Evolutionary conservation across 176 grass and related monocot genomes (phyloP).

Genomic region (Raddia distichophylla): DNA sequence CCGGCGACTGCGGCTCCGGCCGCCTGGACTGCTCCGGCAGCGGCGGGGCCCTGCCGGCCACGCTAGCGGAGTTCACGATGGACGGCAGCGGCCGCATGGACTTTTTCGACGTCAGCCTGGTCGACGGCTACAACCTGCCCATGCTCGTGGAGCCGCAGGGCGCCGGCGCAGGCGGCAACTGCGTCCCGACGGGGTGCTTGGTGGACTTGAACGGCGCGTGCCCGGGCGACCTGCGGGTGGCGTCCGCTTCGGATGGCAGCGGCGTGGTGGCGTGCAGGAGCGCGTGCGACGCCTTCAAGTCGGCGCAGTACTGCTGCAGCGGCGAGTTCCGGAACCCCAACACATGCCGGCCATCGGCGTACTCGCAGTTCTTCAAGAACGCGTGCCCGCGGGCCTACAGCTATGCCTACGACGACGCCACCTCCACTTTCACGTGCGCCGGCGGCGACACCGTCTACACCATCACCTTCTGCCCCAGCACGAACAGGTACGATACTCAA

Average conservation of each 20-base stretch:
- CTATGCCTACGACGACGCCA: conserved; percentile 88
- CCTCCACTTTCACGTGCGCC: conserved; percentile 82
- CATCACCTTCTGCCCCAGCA: conserved; percentile 79
- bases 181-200: conserved; percentile 41
- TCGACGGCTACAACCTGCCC: conserved; percentile 72
- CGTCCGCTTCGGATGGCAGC: not conserved
- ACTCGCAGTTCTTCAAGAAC: conserved; percentile 88
- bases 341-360: conserved; percentile 64
- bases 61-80: not conserved
- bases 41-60: not conserved
- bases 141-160: conserved; percentile 53
- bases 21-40: conserved; percentile 3
- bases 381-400: conserved; percentile 82
- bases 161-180: not conserved
- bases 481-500: conserved; percentile 39
- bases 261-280: conserved; percentile 69
- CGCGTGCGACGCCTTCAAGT: conserved; percentile 80
- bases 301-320: conserved; percentile 78
- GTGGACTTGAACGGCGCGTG: conserved; percentile 70
- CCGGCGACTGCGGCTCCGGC: conserved; percentile 63
- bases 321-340: conserved; percentile 66
- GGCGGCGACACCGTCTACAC: conserved; percentile 47
- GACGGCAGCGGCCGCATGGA: conserved; percentile 53
- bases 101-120: conserved; percentile 68
- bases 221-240: conserved; percentile 59